Evolutionary conservation across 148 eudicot species (phyloP).

Genomic region (Amaranthus palmeri): DNA sequence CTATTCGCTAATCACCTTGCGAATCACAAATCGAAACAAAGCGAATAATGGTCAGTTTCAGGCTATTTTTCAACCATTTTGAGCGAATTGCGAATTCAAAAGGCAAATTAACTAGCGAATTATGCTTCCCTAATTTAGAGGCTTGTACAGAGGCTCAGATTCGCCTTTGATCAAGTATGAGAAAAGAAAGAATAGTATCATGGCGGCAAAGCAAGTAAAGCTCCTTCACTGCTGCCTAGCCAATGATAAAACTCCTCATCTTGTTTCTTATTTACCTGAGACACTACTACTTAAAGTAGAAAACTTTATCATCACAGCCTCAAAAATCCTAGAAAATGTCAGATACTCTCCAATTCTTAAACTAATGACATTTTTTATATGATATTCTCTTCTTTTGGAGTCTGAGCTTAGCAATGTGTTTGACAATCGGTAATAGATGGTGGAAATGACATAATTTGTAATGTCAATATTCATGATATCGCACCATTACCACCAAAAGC

Average conservation of each 20-base stretch:
- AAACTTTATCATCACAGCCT: constrained; percentile 18
- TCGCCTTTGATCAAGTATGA: constrained; percentile 22
- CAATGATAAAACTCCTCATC: background rate
- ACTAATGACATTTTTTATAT: background rate
- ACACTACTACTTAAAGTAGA: background rate
- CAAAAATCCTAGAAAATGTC: background rate
- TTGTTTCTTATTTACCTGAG: constrained; percentile 10
- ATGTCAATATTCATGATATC: too few relatives aligned
- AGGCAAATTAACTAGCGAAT: too few relatives aligned
- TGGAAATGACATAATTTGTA: too few relatives aligned
- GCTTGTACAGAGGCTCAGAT: constrained; percentile 14
- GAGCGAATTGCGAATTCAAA: too few relatives aligned
- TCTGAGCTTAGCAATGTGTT: too few relatives aligned
- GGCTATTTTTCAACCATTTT: too few relatives aligned
- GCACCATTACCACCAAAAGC: too few relatives aligned
- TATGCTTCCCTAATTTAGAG: too few relatives aligned
- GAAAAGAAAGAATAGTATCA: background rate
- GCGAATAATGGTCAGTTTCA: too few relatives aligned
- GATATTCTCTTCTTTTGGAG: background rate
- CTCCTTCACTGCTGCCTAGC: constrained; percentile 25
- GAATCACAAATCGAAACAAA: too few relatives aligned
- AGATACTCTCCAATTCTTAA: background rate
- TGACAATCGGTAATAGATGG: too few relatives aligned
- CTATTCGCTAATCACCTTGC: too few relatives aligned
- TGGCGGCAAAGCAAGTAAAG: constrained; percentile 22